Conservation (phyloP, 2,329 filamentous ascomycete species). For the Bipolaris sorokiniana region DNA sequence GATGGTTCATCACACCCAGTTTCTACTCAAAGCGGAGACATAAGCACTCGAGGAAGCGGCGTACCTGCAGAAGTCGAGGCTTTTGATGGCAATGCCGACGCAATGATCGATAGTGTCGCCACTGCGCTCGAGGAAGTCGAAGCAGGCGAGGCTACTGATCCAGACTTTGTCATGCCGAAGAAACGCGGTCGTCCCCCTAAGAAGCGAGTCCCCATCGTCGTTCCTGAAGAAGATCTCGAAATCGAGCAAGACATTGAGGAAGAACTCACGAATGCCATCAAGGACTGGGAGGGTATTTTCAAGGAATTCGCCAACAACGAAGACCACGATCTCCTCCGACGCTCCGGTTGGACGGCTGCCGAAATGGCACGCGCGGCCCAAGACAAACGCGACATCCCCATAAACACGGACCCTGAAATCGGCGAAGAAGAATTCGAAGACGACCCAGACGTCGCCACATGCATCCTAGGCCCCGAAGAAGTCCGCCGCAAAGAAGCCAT, state of each 20-base stretch:
- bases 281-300: conserved; percentile 40
- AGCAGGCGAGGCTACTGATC: conserved; percentile 18
- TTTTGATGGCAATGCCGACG: conserved; percentile 33
- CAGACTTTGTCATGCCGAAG: conserved; percentile 37
- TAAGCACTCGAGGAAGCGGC: conserved; percentile 10
- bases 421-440: conserved; percentile 84
- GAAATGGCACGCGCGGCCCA: conserved; percentile 35
- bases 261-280: conserved; percentile 50
- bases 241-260: conserved; percentile 55
- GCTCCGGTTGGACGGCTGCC: conserved; percentile 37
- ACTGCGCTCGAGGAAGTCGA: conserved; percentile 29
- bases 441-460: conserved; percentile 85
- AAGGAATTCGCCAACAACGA: conserved; percentile 39
- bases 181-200: conserved; percentile 49
- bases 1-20: conserved; percentile 25
- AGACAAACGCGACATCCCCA: conserved; percentile 29
- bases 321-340: conserved; percentile 37
- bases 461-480: conserved; percentile 75
- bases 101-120: conserved; percentile 28
- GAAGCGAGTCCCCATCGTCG: conserved; percentile 40
- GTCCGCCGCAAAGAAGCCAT: conserved; percentile 84
- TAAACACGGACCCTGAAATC: conserved; percentile 61
- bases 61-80: conserved; percentile 22
- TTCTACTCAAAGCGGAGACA: conserved; percentile 9
- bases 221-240: conserved; percentile 55